Base-by-base conservation (phyloP, 495 filamentous ascomycete species). In the Aspergillus biplanus region DNA sequence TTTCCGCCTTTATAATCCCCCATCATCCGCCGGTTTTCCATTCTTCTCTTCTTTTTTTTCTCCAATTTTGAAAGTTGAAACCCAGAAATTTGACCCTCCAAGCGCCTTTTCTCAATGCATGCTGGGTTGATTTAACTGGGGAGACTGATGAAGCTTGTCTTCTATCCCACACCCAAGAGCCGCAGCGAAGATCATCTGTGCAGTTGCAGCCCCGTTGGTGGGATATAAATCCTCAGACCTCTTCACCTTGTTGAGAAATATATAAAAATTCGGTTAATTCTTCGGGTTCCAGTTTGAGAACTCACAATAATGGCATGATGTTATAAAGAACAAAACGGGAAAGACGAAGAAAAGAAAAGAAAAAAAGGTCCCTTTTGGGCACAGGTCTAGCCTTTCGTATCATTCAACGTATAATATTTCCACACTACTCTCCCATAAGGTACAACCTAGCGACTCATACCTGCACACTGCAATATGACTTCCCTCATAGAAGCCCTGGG, bases 71-170 rank as follows among this genome's bases (percentile, higher is more conserved):
- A 88, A 89, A 89, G 85, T 89, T 89, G 73, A 80, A 58, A 86
- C 84, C 86, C 83, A 82, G 82, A 82, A 89, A 86, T 87, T 89
- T 88, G 88, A 84, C 88, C 81, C 78, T 69, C 67, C 79, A 76
- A 68, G 75, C 79, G 39, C 64, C 56, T 59, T 65, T 60, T 70
- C 69, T 63, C 64, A 50, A 81, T 83, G 81, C 77, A 76, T 82
- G 79, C 65, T 70, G 75, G 75, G 87, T 87, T 89, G 87, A 85
- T 89, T 80, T 83, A 85, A 74, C 85, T 86, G 86, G 87, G 87
- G 77, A 90, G 88, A 90, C 74, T 48, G 75, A 83, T 59, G 73
- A 78, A 73, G 71, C 59, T 68, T 21, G 65, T 67, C 69, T 77
- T 73, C 75, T 65, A 68, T 81, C 81, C 77, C 80, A 77, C 79